Evolutionary conservation across 225 moss, liverwort and hornwort genomes (phyloP), one percentile per base, ranked within the genome.

Genomic region (Polytrichum formosum): DNA sequence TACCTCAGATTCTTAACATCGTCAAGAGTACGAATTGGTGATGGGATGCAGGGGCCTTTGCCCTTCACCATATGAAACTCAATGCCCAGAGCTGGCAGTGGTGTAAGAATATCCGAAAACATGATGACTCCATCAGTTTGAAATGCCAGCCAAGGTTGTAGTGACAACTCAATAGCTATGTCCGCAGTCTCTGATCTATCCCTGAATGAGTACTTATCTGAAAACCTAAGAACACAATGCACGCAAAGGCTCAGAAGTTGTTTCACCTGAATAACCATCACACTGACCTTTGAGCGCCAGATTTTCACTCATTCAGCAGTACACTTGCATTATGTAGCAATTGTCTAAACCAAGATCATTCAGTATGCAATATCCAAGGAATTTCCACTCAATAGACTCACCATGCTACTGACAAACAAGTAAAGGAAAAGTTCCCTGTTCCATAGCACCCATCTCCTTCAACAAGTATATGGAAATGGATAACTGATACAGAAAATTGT

Each of bases 61-160:
- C 93, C 93, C 74, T 92, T 94, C n/a, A 97, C 66, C 91, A 97
- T 97, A 54, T 81, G 85, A 56, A 97, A 97, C 70, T 97, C 96
- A 65, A 97, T 93, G 8, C 96, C 96, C 1, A 97, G 83, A 63
- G 96, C 93, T 62, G 96, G 96, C 37, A 97, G 69, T 16, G 96
- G 96, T 26, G 96, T 97, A 1, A 97, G 78, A 64, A 97, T 97
- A 60, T 97, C 96, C 6, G 96, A 97, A 68, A 97, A 97, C 92
- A 97, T 94, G 25, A 97, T 97, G 18, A 97, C 94, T 21, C 96
- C 96, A 54, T 97, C 94, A 1, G 94, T 89, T 65, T 88, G 90
- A 65, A 97, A 97, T 7, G 96, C 89, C 26, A 76, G 73, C 94
- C 94, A 97, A 16, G 96, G 96, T 62, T 97, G 96, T n/a, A 97